Base-by-base conservation (phyloP, 2,329 filamentous ascomycete species). In the Venturia aucupariae region DNA sequence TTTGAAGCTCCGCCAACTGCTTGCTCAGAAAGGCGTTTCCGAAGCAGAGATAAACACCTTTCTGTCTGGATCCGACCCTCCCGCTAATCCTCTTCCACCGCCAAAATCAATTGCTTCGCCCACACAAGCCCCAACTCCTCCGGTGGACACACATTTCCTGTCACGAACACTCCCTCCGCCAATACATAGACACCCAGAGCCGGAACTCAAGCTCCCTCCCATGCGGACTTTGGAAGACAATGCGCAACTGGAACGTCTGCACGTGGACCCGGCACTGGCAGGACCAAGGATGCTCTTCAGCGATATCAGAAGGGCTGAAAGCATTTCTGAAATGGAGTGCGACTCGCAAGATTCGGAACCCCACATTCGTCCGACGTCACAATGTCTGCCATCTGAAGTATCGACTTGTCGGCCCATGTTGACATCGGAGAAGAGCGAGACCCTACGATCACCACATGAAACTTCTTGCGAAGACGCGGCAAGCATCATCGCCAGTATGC, bases 1-100 rank as follows among this genome's bases (percentile, higher is more conserved):
- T 67, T 72, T 72, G 60, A 71, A 76, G 38, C 71, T 84, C 32
- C 74, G 79, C 17, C 72, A 73, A 46, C 72, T 83, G 65, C 73
- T 82, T 24, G 59, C 51, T 27, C 39, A 19, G 30, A 60, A 57
- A 15, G 65, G 65, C 15, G 65, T 66, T 55, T 15, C 51, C 30
- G 48, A 61, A 27, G 35, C 19, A 60, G 60, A 63, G 35, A 61
- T 61, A 30, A 41, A 60, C 24, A 42, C 1, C 32, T 61, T 61
- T 51, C 27, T 64, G 41, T 46, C 32, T 27, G 61, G 44, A 35
- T 24, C 30, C 61, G 44, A 62, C 3, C 32, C 41, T 19, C 30
- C 51, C 15, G 24, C 22, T 30, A 57, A 27, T 61, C 24, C 24
- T 38, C 35, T 46, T n/a, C 59, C 59, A n/a, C 42, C 59, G 24